A percentile compares a stretch with the other conserved stretches of the same genome.
Conservation (phyloP, 306 rosid genomes). For the Vigna nakashimae region DNA sequence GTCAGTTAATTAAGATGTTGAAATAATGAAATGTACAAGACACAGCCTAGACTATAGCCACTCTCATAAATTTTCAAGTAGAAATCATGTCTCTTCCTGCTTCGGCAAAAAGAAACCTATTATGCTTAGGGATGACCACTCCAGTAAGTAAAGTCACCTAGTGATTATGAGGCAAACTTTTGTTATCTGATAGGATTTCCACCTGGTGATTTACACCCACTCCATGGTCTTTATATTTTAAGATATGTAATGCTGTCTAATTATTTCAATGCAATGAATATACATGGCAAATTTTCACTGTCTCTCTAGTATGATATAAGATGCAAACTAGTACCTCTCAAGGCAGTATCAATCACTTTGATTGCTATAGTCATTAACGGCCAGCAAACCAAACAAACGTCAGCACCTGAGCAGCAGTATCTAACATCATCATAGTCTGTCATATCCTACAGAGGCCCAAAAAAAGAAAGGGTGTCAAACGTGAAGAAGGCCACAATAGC, state of each 20-base stretch:
- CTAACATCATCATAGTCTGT: slow-evolving; percentile 91
- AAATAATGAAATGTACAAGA: not conserved
- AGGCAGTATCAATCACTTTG: slow-evolving; percentile 82
- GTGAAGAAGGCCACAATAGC: slow-evolving; percentile 10
- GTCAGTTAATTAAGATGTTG: slow-evolving; percentile 2
- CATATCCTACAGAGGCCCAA: slow-evolving; percentile 67
- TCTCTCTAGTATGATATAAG: slow-evolving; percentile 20
- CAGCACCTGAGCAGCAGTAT: slow-evolving; percentile 98
- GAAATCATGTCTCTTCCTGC: slow-evolving; percentile 4
- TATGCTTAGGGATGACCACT: not conserved
- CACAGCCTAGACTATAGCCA: not conserved
- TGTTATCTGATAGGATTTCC: too few relatives aligned
- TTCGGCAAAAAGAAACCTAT: slow-evolving; percentile 1
- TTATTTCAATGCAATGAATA: not conserved
- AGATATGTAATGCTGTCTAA: too few relatives aligned
- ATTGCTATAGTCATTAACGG: slow-evolving; percentile 91
- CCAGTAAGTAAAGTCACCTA: too few relatives aligned
- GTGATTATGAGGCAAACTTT: too few relatives aligned
- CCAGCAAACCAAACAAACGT: slow-evolving; percentile 94
- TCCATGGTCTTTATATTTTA: too few relatives aligned
- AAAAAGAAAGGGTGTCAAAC: not conserved
- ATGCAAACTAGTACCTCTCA: slow-evolving; percentile 65
- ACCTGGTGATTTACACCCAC: too few relatives aligned
- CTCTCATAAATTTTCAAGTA: slow-evolving; percentile 11
- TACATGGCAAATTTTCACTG: not conserved